phyloP scores from a whole-genome alignment of 2,329 filamentous ascomycete species.

The Neonectria faginata region DNA sequence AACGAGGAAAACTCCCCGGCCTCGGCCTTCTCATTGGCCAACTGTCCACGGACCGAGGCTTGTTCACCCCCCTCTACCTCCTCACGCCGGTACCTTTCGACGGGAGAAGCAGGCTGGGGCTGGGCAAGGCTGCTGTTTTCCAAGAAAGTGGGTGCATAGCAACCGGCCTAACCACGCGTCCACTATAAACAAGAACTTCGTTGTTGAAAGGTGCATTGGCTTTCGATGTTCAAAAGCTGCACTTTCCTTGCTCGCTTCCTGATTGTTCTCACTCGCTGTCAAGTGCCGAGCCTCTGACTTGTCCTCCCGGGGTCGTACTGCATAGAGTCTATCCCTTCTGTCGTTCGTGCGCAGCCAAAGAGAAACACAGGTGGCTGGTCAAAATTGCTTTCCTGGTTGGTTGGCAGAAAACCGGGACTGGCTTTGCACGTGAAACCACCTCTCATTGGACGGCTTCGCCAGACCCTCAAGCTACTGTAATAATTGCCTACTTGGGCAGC shows the following conservation, averaged over 20 bases:
- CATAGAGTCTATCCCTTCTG: not conserved
- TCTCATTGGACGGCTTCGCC: slow-evolving; percentile 16
- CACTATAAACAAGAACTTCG: slow-evolving; percentile 13
- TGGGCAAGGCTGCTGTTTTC: slow-evolving; percentile 19
- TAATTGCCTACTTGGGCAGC: no score
- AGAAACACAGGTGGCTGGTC: slow-evolving; percentile 10
- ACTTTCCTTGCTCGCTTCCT: not conserved
- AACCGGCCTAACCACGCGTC: slow-evolving; percentile 19
- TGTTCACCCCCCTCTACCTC: slow-evolving; percentile 3
- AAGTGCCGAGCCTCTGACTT: not conserved
- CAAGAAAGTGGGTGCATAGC: slow-evolving; percentile 25
- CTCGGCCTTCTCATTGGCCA: slow-evolving; percentile 14
- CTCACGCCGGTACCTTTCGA: slow-evolving; percentile 17
- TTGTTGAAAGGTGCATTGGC: not conserved
- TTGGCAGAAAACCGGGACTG: slow-evolving; percentile 6
- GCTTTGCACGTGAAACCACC: slow-evolving; percentile 36
- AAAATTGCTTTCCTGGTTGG: slow-evolving; percentile 1
- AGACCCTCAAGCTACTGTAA: not conserved
- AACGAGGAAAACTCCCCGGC: slow-evolving; percentile 8
- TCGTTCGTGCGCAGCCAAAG: not conserved
- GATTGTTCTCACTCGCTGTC: not conserved
- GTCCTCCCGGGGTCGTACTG: not conserved
- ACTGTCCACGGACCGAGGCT: slow-evolving; percentile 24
- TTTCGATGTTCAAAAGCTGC: not conserved
- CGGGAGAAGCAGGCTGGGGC: slow-evolving; percentile 6